Percentiles rank a stretch among this genome's conserved stretches.
These are phyloP conservation scores for Plasmopara muralis DNA, from an alignment of 352 stramenopile species.

Conservation along the genomic window DNA sequence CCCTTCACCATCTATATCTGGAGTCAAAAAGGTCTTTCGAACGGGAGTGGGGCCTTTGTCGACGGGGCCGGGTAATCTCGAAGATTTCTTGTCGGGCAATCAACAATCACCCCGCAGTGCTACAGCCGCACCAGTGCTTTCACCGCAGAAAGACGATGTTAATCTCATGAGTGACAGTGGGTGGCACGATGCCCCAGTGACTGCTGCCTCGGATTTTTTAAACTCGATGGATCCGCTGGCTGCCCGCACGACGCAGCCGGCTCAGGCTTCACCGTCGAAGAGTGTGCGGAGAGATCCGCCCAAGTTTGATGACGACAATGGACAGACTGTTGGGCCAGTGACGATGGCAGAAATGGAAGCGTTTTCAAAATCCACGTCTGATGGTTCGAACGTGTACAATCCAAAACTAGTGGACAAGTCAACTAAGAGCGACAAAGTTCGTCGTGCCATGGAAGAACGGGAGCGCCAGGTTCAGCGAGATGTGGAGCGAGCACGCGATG, in stretches of 20 bases:
- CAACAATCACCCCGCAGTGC: constrained; percentile 15
- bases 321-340: constrained; percentile 74
- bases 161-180: constrained; percentile 69
- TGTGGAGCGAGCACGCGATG: constrained; percentile 67
- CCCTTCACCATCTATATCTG: neutral
- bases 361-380: constrained; percentile 50
- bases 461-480: constrained; percentile 64
- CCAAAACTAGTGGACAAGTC: constrained; percentile 78
- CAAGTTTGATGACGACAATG: constrained; percentile 74
- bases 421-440: constrained; percentile 68
- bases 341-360: constrained; percentile 80
- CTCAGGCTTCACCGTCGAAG: constrained; percentile 16
- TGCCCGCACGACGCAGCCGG: constrained; percentile 18
- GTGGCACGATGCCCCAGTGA: constrained; percentile 36
- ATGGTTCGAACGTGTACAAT: constrained; percentile 84
- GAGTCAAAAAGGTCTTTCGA: too few species aligned
- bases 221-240: constrained; percentile 67
- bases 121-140: constrained; percentile 7
- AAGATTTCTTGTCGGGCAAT: constrained; percentile 71
- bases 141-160: constrained; percentile 29
- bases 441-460: constrained; percentile 78
- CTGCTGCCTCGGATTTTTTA: constrained; percentile 40
- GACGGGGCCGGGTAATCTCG: constrained; percentile 16
- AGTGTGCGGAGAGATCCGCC: constrained; percentile 31
- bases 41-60: too few species aligned